Evolutionary conservation across 2,329 filamentous ascomycete species (phyloP).

Genomic region (Didymella arachidicola): DNA sequence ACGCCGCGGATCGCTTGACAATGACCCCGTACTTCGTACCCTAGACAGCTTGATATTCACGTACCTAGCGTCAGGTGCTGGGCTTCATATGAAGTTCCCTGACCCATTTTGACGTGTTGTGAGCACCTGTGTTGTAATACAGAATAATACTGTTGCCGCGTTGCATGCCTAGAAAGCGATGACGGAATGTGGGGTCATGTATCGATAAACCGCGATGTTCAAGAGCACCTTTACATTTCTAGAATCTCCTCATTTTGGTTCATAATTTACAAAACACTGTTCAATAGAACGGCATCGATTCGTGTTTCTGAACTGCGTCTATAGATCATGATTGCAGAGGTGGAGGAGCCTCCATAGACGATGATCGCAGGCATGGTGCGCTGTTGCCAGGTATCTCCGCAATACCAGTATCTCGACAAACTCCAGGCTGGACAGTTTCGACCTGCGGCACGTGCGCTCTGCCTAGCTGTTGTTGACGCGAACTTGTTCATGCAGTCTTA

Average conservation of each 20-base stretch:
- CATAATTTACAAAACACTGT: not conserved
- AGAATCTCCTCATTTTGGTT: not conserved
- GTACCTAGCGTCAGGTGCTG: conserved; percentile 42
- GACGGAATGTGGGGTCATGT: conserved; percentile 21
- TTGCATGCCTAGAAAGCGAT: conserved; percentile 6
- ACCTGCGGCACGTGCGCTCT: not conserved
- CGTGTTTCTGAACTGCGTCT: too few species aligned
- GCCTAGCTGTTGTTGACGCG: not conserved
- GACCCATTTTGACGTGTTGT: conserved; percentile 38
- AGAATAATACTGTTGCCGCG: not conserved
- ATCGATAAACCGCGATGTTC: conserved; percentile 17
- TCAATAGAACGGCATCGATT: too few species aligned
- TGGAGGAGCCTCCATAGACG: not conserved
- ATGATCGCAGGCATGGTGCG: not conserved
- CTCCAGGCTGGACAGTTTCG: not conserved
- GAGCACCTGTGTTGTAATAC: not conserved
- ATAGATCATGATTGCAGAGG: not conserved
- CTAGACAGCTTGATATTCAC: conserved; percentile 10
- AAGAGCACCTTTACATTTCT: conserved; percentile 3
- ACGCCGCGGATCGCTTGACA: not conserved
- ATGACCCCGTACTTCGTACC: conserved; percentile 4
- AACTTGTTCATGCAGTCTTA: too few species aligned
- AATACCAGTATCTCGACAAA: not conserved
- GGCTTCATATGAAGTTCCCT: conserved; percentile 41
- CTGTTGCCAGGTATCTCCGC: not conserved